Evolutionary conservation across 495 filamentous ascomycete genomes (phyloP).

Genomic region (Trypethelium eluteriae): DNA sequence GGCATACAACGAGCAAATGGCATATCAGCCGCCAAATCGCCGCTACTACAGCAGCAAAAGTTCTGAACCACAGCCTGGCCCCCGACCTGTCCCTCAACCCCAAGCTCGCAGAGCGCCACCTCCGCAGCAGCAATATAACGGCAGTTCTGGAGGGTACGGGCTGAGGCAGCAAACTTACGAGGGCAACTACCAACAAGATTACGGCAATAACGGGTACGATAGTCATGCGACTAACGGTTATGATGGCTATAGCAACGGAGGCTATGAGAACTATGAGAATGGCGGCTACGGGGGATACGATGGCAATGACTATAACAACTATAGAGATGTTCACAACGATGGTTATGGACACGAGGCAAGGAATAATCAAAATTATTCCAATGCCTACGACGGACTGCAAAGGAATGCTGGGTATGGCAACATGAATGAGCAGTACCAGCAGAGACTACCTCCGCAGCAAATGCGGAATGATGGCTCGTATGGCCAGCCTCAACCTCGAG

Average conservation of each 20-base stretch:
- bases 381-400: background rate
- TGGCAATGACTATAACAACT: slow-evolving; percentile 11
- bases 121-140: slow-evolving; percentile 1
- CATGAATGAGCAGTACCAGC: slow-evolving; percentile 21
- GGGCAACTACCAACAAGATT: slow-evolving; percentile 2
- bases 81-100: background rate
- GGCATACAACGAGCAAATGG: slow-evolving; percentile 4
- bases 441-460: slow-evolving; percentile 11
- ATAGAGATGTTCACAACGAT: slow-evolving; percentile 9
- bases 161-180: slow-evolving; percentile 14
- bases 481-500: background rate
- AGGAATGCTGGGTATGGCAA: slow-evolving; percentile 7
- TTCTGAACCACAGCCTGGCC: background rate
- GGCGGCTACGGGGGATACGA: background rate
- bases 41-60: slow-evolving; percentile 10
- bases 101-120: background rate
- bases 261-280: slow-evolving; percentile 7
- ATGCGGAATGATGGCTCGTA: slow-evolving; percentile 4
- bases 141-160: background rate
- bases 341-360: background rate
- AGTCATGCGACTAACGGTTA: background rate
- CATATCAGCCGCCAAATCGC: slow-evolving; percentile 9
- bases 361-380: background rate
- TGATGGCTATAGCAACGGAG: background rate
- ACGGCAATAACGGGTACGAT: slow-evolving; percentile 13